Evolutionary conservation across 805 yeast species (phyloP), one percentile per base, ranked within the genome.

Genomic region (Wickerhamiella sorbophila): DNA sequence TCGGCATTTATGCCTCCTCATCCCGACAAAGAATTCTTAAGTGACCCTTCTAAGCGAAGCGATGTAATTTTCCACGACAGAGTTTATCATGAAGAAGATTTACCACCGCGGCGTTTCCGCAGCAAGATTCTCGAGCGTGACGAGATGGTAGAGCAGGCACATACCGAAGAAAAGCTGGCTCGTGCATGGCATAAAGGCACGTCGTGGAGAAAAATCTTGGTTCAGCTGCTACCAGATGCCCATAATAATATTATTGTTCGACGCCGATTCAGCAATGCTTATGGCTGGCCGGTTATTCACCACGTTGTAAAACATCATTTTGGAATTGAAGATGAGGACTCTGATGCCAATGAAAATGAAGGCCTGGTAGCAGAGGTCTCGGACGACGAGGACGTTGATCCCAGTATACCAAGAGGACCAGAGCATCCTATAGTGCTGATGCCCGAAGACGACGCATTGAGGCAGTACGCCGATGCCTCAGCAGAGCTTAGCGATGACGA

Each of bases 201-300:
- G 79, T 60, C 74, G 14, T 88, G 98, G 98, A 65, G 96, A 35
- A 88, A 88, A 60, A 95, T 91, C 2, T 62, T 91, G 21, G 95
- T 87, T 1, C 75, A 75, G 34, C 62, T 91, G 48, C 72, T 76
- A 48, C 95, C 96, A 0, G 98, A 88, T 58, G 95, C 98, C 0
- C 98, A 88, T 56, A 88, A 88, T 54, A 88, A 86, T 54, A 86
- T 91, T 22, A 69, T 84, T 21, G 97, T 88, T 1, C 66, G 98
- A 48, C 69, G 98, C 50, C 64, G 83, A 47, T 91, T 83, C 65
- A 79, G 93, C 4, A 88, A 88, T 61, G 91, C 95, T 0, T 87
- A 79, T 61, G 98, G 98, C 1, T 85, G 95, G 91, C 84, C 82
- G 1, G 94, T 85, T 0, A 68, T 88, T n/a, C 79, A 78, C 35